A percentile compares a stretch with the other conserved stretches of the same genome.
Conservation (phyloP, 495 filamentous ascomycete species). For the Aspergillus hancockii region DNA sequence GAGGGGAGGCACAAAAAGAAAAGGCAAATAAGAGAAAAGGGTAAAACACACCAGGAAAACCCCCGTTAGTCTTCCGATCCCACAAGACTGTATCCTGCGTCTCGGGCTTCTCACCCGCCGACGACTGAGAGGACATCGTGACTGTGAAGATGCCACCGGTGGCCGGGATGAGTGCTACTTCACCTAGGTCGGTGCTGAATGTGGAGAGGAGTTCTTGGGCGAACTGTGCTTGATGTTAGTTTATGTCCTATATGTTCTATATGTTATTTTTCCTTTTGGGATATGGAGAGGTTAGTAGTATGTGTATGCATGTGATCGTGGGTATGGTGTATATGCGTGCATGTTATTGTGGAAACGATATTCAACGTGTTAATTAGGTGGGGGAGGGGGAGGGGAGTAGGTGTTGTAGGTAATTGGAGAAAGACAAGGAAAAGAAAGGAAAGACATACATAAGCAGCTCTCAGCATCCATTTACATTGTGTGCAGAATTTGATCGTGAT, state of each 20-base stretch:
- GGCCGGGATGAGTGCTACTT: conserved; percentile 83
- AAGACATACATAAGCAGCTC: conserved; percentile 73
- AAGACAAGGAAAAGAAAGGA: conserved; percentile 3
- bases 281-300: neutral
- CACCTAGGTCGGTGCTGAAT: conserved; percentile 81
- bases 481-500: conserved; percentile 80
- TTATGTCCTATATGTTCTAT: conserved; percentile 1
- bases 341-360: too few species aligned
- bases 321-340: neutral
- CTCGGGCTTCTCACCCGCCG: neutral
- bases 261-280: neutral
- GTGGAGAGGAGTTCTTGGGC: conserved; percentile 98
- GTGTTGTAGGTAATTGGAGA: neutral
- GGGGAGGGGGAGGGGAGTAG: conserved; percentile 2
- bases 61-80: conserved; percentile 86
- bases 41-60: conserved; percentile 73
- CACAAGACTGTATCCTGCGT: conserved; percentile 57
- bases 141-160: conserved; percentile 85
- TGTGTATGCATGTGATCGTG: neutral
- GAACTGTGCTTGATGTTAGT: conserved; percentile 56
- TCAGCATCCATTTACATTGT: conserved; percentile 89
- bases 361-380: neutral
- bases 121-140: conserved; percentile 47
- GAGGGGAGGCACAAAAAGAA: neutral
- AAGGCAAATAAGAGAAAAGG: conserved; percentile 8